Evolutionary conservation across 495 filamentous ascomycete species (phyloP), one percentile per base, ranked within the genome.

Genomic region (Oidiodendron maius): DNA sequence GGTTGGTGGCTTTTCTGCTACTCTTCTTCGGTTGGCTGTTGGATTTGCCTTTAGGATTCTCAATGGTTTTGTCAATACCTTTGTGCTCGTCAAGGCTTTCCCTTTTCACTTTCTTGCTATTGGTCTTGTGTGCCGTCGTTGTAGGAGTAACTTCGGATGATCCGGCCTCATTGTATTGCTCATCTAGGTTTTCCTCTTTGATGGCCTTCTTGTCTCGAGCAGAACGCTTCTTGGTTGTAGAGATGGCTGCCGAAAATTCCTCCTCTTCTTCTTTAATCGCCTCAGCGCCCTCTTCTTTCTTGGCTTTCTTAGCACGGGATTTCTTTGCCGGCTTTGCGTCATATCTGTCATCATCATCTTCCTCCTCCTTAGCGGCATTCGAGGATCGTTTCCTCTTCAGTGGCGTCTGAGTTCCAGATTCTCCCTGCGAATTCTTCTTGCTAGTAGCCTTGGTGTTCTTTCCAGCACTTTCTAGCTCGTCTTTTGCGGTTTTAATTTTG

Each of bases 311-410:
- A 12, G 43, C 46, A 22, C 52, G 47, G 13, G 44, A 17, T 21
- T 50, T 50, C 30, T 52, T 59, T 12, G 56, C 48, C 28, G 54
- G 38, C 47, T 24, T 44, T 9, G 40, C 5, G 30, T 37, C 35
- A 26, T 17, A 3, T 12, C 9, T 36, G 3, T 48, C 46, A 39
- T 13, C 34, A 17, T 48, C 32, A 30, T 55, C 50, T 16, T 43
- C 34, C 18, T 51, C 26, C 28, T 55, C 51, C 30, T 47, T 41
- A 17, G 49, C 58, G 17, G 32, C 50, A 37, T 62, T 57, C 35
- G 62, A 61, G 52, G 63, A 40, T 58, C 64, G 28, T 40, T 41
- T 47, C 60, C 63, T 39, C 61, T 53, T 41, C 59, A 44, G n/a
- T n/a, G n/a, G n/a, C n/a, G n/a, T n/a, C n/a, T n/a, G n/a, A n/a